Base-by-base conservation (phyloP, 2,329 filamentous ascomycete genomes). In the Davidsoniella virescens region DNA sequence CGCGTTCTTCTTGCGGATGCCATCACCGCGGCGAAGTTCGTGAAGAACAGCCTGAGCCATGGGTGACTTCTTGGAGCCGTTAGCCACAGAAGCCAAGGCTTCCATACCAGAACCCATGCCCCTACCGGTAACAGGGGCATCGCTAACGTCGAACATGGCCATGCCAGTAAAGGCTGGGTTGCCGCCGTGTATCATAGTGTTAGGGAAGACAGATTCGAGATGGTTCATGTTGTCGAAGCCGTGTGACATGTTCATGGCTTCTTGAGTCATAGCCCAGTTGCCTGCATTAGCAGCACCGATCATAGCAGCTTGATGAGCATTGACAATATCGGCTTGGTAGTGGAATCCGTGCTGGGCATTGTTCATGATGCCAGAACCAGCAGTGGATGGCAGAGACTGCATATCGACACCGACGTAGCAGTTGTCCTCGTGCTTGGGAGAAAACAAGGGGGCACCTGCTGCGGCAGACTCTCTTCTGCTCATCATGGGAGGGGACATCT, bases 1-100 rank as follows among this genome's bases (percentile, higher is more conserved):
- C 56, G 88, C 87, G 62, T 96, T 98, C 82, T 96, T 96, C 80
- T 98, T 98, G 60, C 92, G 79, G 65, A 96, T 93, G 54, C 92
- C 87, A 58, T 93, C 87, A 51, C 86, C 80, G 58, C 85, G 76
- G 55, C 78, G 74, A 64, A 85, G 70, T 51, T 88, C 82, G 54
- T 87, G 51, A 17, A 53, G 42, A 33, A 50, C 51, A 9, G 51
- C 51, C 12, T 53, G 51, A 10, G 48, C 48, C 33, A 44, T 43
- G 18, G 47, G 44, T 2, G 43, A 72, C 71, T 83, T 79, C 58
- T 75, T 71, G 66, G 50, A 52, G 8, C 48, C 48, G 5, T 38
- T 79, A 54, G 67, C 66, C 63, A 73, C 67, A 47, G 63, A 63
- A 51, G 64, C 62, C 60, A 72, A 67, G 71, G 73, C 18, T 14